Evolutionary conservation across 305 asterid species (phyloP).

Genomic region (Solanum hybrid): DNA sequence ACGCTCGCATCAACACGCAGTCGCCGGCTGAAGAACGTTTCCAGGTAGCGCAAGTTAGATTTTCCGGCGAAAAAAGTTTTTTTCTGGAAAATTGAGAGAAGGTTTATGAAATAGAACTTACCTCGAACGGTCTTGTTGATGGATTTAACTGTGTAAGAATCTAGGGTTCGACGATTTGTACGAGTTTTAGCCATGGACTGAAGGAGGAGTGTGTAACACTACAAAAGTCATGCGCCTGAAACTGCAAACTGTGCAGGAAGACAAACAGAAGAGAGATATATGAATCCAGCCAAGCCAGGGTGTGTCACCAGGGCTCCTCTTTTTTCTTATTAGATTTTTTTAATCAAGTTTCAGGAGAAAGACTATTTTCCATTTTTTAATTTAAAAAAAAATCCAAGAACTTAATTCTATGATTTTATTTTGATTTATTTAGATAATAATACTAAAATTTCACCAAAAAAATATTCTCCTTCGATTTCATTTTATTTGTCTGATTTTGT

Average conservation of each 20-base stretch:
- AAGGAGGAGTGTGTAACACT: neutral
- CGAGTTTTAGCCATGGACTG: conserved; percentile 57
- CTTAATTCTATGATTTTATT: neutral
- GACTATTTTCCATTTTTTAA: neutral
- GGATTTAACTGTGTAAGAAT: conserved; percentile 45
- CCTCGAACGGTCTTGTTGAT: conserved; percentile 51
- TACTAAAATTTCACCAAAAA: neutral
- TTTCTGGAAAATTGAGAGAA: neutral
- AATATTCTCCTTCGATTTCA: neutral
- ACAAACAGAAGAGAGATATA: neutral
- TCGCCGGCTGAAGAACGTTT: conserved; percentile 48
- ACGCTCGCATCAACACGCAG: conserved; percentile 73
- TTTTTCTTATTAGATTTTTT: neutral
- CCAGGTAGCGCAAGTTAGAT: conserved; percentile 6
- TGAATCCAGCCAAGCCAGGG: neutral
- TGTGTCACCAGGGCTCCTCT: neutral
- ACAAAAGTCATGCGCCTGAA: conserved; percentile 25
- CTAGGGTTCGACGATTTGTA: conserved; percentile 46
- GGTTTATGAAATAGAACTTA: conserved; percentile 14
- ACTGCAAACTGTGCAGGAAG: conserved; percentile 18
- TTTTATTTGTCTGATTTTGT: neutral
- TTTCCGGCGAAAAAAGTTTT: neutral
- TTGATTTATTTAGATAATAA: neutral
- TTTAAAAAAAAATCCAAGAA: neutral
- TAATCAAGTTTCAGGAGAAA: neutral